phyloP scores from a whole-genome alignment of 2,329 filamentous ascomycete genomes.

The Trichoderma sp. region DNA sequence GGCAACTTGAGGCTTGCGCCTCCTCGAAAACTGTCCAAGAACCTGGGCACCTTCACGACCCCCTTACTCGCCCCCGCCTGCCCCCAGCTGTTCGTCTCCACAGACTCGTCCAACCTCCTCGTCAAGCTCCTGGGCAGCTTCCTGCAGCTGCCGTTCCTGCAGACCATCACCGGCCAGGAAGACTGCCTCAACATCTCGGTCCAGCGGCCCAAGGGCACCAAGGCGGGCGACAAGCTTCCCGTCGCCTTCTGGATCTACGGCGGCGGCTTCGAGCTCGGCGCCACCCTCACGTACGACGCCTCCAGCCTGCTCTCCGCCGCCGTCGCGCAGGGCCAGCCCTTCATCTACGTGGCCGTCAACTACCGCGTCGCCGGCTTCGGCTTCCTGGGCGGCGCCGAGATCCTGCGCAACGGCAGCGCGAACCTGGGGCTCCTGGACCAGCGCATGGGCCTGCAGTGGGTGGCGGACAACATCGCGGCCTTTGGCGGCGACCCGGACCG shows the following conservation, averaged over 20 bases:
- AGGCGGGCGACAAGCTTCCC: slow-evolving; percentile 58
- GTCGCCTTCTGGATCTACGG: slow-evolving; percentile 74
- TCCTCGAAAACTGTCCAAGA: slow-evolving; percentile 59
- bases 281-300: slow-evolving; percentile 56
- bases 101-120: slow-evolving; percentile 46
- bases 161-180: slow-evolving; percentile 58
- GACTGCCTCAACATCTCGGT: slow-evolving; percentile 67
- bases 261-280: slow-evolving; percentile 63
- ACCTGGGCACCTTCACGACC: slow-evolving; percentile 64
- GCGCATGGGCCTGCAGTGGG: slow-evolving; percentile 72
- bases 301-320: slow-evolving; percentile 50
- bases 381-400: slow-evolving; percentile 69
- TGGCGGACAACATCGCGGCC: slow-evolving; percentile 72
- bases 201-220: slow-evolving; percentile 60
- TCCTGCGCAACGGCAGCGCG: slow-evolving; percentile 65
- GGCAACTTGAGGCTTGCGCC: slow-evolving; percentile 69
- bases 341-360: slow-evolving; percentile 76
- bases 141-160: slow-evolving; percentile 59
- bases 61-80: slow-evolving; percentile 63
- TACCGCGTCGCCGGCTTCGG: slow-evolving; percentile 77
- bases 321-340: slow-evolving; percentile 51
- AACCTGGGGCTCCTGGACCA: slow-evolving; percentile 77
- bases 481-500: slow-evolving; percentile 81
- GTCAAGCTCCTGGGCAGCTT: slow-evolving; percentile 52
- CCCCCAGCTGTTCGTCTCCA: slow-evolving; percentile 69